Percentiles rank a stretch among this genome's conserved stretches.
These are phyloP conservation scores for Syncephalis plumigaleata DNA, from an alignment of 371 early-diverging fungal genomes.

Conservation along the genomic window DNA sequence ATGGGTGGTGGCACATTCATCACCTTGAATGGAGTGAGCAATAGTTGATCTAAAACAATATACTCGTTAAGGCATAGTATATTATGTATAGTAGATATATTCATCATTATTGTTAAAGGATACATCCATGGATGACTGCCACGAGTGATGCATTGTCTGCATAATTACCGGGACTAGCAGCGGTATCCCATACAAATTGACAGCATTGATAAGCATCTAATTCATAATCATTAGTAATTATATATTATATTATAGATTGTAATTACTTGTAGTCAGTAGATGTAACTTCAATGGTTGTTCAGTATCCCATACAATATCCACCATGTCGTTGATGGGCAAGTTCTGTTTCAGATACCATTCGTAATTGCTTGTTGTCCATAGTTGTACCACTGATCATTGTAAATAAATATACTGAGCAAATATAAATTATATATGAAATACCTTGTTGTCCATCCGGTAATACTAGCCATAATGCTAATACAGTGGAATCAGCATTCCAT, in stretches of 20 bases:
- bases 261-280: constrained; percentile 19
- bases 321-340: constrained; percentile 12
- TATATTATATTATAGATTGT: background rate
- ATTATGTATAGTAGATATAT: too few species aligned
- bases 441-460: too few species aligned
- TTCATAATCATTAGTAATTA: background rate
- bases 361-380: constrained; percentile 89
- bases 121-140: constrained; percentile 61
- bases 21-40: constrained; percentile 71
- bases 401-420: too few species aligned
- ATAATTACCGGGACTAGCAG: constrained; percentile 27
- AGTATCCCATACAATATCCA: constrained; percentile 49
- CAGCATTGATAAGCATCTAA: constrained; percentile 22
- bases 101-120: background rate
- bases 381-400: constrained; percentile 32
- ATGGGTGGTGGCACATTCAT: constrained; percentile 93
- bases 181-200: constrained; percentile 32
- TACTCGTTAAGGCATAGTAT: too few species aligned
- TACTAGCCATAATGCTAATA: constrained; percentile 55
- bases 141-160: constrained; percentile 40
- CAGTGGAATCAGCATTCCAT: constrained; percentile 81
- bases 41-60: constrained; percentile 9
- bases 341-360: constrained; percentile 93
- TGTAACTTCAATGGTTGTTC: constrained; percentile 45
- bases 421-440: too few species aligned